Evolutionary conservation across 2,329 filamentous ascomycete genomes (phyloP).

Genomic region (Peltaster fructicola): DNA sequence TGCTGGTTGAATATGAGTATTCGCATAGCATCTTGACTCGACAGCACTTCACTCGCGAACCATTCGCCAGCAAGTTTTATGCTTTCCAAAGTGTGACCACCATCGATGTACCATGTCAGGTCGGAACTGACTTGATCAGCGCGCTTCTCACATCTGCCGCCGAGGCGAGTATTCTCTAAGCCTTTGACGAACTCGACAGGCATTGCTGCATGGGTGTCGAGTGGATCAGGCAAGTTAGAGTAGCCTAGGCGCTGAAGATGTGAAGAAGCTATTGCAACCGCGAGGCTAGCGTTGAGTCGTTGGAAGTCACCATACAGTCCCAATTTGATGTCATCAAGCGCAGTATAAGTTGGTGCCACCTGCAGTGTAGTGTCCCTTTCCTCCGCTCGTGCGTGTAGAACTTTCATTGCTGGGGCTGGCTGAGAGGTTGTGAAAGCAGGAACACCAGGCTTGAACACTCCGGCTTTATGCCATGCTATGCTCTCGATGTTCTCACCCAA

Average conservation of each 20-base stretch:
- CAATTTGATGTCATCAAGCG: constrained; percentile 31
- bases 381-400: constrained; percentile 36
- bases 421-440: constrained; percentile 47
- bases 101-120: constrained; percentile 66
- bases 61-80: constrained; percentile 59
- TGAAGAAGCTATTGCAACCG: constrained; percentile 39
- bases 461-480: constrained; percentile 86
- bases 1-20: constrained; percentile 86
- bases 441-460: constrained; percentile 57
- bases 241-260: constrained; percentile 34
- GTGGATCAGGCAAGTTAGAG: constrained; percentile 23
- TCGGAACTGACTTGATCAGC: constrained; percentile 29
- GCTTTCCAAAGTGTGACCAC: constrained; percentile 75
- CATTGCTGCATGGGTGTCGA: constrained; percentile 27
- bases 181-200: constrained; percentile 46
- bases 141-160: constrained; percentile 62
- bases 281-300: constrained; percentile 43
- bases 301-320: constrained; percentile 46
- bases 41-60: constrained; percentile 36
- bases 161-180: constrained; percentile 47
- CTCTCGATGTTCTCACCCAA: constrained; percentile 61
- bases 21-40: constrained; percentile 23
- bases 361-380: constrained; percentile 32
- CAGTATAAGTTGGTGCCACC: constrained; percentile 31
- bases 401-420: constrained; percentile 33